Evolutionary conservation across 495 filamentous ascomycete species (phyloP).

Genomic region (Talaromyces proteolyticus): DNA sequence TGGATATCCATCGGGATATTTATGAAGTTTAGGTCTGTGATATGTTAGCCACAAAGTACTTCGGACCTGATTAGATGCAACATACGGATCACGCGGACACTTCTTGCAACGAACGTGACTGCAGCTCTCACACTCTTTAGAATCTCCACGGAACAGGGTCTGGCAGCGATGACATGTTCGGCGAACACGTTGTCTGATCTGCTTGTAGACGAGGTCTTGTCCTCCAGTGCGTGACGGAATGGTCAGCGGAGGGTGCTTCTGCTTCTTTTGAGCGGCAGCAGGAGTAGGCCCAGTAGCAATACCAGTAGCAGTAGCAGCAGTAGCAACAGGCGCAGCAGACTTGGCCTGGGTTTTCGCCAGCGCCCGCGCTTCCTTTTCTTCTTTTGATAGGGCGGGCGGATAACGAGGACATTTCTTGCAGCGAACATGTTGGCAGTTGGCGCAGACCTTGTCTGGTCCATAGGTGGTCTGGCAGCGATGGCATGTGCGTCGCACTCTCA

Average conservation of each 20-base stretch:
- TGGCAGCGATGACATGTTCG: conserved; percentile 74
- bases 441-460: conserved; percentile 63
- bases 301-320: conserved; percentile 8
- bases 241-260: conserved; percentile 36
- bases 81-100: conserved; percentile 80
- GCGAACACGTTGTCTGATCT: conserved; percentile 62
- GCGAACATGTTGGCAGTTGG: conserved; percentile 65
- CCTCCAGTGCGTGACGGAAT: conserved; percentile 59
- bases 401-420: conserved; percentile 76
- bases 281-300: conserved; percentile 12
- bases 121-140: conserved; percentile 64
- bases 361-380: conserved; percentile 27
- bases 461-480: conserved; percentile 72
- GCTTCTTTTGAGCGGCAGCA: conserved; percentile 11
- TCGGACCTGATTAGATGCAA: conserved; percentile 10
- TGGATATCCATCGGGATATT: conserved; percentile 73
- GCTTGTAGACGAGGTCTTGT: conserved; percentile 64
- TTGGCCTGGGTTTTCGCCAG: conserved; percentile 38
- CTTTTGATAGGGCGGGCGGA: conserved; percentile 47
- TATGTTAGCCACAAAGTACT: conserved; percentile 6
- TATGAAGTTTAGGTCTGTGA: conserved; percentile 59
- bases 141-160: conserved; percentile 49
- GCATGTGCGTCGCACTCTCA: conserved; percentile 81
- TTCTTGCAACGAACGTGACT: conserved; percentile 72
- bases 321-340: conserved; percentile 7